Evolutionary conservation across 495 filamentous ascomycete genomes (phyloP).

Genomic region (Aspergillus sclerotioniger): DNA sequence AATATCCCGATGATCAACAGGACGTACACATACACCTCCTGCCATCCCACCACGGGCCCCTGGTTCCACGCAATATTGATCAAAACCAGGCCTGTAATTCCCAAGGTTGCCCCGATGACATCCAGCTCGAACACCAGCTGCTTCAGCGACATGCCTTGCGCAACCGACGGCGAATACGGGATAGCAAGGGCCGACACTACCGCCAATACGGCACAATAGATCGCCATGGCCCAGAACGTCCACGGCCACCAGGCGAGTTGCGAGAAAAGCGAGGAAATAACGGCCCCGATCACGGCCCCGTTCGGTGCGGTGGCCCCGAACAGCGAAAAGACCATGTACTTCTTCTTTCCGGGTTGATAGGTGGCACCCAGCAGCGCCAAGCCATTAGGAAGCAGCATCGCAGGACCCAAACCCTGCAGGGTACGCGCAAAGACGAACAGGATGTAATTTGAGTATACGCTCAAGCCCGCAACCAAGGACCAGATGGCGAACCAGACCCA

Average conservation of each 20-base stretch:
- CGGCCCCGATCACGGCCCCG: constrained; percentile 49
- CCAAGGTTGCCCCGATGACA: constrained; percentile 47
- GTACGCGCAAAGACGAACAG: constrained; percentile 60
- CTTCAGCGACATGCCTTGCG: constrained; percentile 8
- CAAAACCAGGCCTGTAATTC: constrained; percentile 57
- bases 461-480: constrained; percentile 53
- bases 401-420: constrained; percentile 60
- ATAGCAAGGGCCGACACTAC: constrained; percentile 44
- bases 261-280: constrained; percentile 51
- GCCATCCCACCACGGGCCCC: constrained; percentile 45
- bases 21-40: constrained; percentile 43
- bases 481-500: constrained; percentile 59
- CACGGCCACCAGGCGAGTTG: constrained; percentile 64
- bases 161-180: constrained; percentile 36
- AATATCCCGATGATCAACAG: constrained; percentile 45
- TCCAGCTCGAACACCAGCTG: constrained; percentile 42
- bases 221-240: constrained; percentile 58
- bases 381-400: constrained; percentile 60
- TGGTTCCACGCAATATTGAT: constrained; percentile 55
- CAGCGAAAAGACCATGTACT: constrained; percentile 62
- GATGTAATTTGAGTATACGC: constrained; percentile 47
- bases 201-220: constrained; percentile 41
- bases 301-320: constrained; percentile 63
- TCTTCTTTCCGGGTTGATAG: constrained; percentile 52
- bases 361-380: constrained; percentile 60